These are phyloP conservation scores for Tricholoma sp. DNA, from an alignment of 768 basidiomycete species.

Conservation along the genomic window DNA sequence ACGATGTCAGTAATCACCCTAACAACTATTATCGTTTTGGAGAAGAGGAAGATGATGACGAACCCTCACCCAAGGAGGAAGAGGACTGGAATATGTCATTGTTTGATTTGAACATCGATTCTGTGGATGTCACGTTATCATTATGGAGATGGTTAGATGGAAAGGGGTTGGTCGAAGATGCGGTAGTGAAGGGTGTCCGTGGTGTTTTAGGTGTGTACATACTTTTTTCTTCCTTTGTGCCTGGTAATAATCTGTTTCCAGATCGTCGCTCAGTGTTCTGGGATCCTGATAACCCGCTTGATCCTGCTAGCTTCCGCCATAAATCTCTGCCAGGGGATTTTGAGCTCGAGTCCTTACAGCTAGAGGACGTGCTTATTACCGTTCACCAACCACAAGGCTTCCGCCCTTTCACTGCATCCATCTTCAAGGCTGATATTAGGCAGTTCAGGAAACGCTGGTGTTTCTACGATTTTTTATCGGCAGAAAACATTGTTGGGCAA, in stretches of 20 bases:
- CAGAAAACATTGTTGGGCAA: constrained; percentile 95
- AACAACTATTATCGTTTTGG: constrained; percentile 49
- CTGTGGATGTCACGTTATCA: constrained; percentile 92
- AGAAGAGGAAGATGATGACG: constrained; percentile 58
- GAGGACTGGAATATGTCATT: constrained; percentile 71
- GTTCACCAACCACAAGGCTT: constrained; percentile 93
- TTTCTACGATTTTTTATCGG: constrained; percentile 92
- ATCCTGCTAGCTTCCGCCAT: constrained; percentile 81
- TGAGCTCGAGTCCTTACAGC: constrained; percentile 80
- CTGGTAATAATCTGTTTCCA: constrained; percentile 25
- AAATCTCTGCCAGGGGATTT: constrained; percentile 77
- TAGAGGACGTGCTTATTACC: constrained; percentile 92
- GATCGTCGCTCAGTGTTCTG: constrained; percentile 85
- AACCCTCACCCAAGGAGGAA: constrained; percentile 12
- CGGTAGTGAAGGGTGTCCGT: constrained; percentile 89
- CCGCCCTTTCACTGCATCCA: constrained; percentile 86
- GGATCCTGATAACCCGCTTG: constrained; percentile 77
- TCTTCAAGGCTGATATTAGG: constrained; percentile 88
- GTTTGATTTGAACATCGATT: constrained; percentile 92
- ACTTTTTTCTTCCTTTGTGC: background rate
- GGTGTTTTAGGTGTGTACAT: constrained; percentile 77
- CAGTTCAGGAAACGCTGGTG: constrained; percentile 89
- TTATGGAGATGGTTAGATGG: constrained; percentile 93
- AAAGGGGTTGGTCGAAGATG: constrained; percentile 87
- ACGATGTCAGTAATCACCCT: constrained; percentile 76